A percentile compares a stretch with the other conserved stretches of the same genome.
Conservation (phyloP, 306 rosid genomes). For the Inga oerstediana region DNA sequence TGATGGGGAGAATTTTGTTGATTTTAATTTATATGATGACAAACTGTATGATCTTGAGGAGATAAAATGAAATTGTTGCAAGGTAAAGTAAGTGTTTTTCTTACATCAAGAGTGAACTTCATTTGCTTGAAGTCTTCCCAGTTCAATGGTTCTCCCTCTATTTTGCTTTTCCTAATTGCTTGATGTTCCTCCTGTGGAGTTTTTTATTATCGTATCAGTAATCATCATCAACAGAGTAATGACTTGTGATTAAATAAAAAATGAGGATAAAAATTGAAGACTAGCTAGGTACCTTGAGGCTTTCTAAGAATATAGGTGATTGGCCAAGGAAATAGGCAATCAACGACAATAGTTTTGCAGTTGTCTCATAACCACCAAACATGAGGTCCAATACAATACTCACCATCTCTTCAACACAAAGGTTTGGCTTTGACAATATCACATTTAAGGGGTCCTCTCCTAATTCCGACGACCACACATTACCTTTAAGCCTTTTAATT, state of each 20-base stretch:
- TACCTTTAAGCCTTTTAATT: constrained; percentile 40
- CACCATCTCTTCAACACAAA: constrained; percentile 66
- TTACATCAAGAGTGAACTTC: constrained; percentile 68
- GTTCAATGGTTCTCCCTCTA: constrained; percentile 46
- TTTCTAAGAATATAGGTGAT: constrained; percentile 52
- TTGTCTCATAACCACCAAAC: constrained; percentile 91
- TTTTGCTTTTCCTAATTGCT: constrained; percentile 53
- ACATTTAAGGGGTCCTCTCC: constrained; percentile 54
- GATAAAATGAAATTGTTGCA: not conserved
- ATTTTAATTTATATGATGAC: not conserved
- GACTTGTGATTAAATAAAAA: not conserved
- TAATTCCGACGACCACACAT: constrained; percentile 2
- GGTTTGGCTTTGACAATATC: constrained; percentile 56
- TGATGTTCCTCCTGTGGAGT: constrained; percentile 73
- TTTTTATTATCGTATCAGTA: not conserved
- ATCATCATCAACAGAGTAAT: not conserved
- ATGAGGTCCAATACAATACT: constrained; percentile 69
- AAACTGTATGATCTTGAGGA: not conserved
- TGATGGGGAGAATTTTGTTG: constrained; percentile 18
- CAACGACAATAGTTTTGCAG: constrained; percentile 72
- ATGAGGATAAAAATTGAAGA: not conserved
- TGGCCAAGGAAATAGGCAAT: constrained; percentile 69
- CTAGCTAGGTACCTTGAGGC: constrained; percentile 51
- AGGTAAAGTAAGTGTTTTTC: not conserved
- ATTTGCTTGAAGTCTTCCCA: constrained; percentile 78